Evolutionary conservation across 768 basidiomycete genomes (phyloP), one percentile per base, ranked within the genome.

Genomic region (Lyophyllum decastes): DNA sequence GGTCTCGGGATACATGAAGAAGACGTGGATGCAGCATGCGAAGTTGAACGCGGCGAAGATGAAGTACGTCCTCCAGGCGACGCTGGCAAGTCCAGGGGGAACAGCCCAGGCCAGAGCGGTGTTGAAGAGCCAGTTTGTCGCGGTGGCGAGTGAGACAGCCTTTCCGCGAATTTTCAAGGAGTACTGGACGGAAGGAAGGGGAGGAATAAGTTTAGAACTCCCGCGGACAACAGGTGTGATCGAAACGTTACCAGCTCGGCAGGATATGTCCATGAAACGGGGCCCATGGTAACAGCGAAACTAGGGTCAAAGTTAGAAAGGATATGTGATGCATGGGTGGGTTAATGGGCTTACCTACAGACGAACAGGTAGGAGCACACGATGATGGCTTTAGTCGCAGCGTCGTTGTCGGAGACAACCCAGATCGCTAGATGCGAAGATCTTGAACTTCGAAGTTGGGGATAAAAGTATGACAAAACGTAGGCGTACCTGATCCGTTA

Each of bases 1-100:
- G 2, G 89, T 90, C 71, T 92, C 90, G 12, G 89, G 90, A 79
- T 83, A 92, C 80, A 87, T 87, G 80, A 92, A 90, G 66, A 87
- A 75, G 58, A 91, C 76, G 63, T 90, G 89, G 52, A 90, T 73
- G 68, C 80, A 86, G 1, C 84, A 86, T 0, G 85, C 83, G 57
- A 88, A 84, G 76, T 89, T 89, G 82, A 90, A 90, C 10, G 87
- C 73, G 9, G 86, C 88, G 66, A 91, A 90, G 69, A 90, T 84
- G 72, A 89, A 89, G 72, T 90, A 91, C 2, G 78, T 90, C 73
- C 83, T 87, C 80, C 84, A 88, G 16, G 86, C 88, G 58, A 92
- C 89, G 61, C 61, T 76, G 26, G 81, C 70, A 48, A 92, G 81
- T 7, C 82, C 84, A 0, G 90, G 88, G 0, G 90, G 90, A 1